Conservation (phyloP, 2,329 filamentous ascomycete species). For the Arthrobotrys entomopaga region DNA sequence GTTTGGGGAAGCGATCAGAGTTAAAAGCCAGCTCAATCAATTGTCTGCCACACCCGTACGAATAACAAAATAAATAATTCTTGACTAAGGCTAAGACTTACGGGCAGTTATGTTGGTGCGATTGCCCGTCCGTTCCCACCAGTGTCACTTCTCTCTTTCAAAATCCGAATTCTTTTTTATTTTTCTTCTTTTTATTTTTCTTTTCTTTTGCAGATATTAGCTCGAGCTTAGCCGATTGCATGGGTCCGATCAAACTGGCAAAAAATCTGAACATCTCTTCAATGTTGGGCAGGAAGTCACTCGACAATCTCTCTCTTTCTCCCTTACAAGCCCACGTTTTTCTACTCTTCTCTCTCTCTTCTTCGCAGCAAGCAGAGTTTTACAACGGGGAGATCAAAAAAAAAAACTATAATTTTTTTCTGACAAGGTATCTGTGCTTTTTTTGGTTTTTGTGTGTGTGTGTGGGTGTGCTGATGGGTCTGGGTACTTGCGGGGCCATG, state of each 20-base stretch:
- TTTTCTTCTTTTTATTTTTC: constrained; percentile 34
- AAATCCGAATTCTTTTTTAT: background rate
- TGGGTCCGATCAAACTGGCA: constrained; percentile 38
- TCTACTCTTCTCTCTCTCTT: constrained; percentile 15
- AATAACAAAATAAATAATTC: background rate
- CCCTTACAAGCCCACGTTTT: background rate
- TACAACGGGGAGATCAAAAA: constrained; percentile 26
- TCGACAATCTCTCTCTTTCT: constrained; percentile 47
- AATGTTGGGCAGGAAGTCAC: constrained; percentile 51
- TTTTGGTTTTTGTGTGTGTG: constrained; percentile 41
- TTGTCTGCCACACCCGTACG: constrained; percentile 4
- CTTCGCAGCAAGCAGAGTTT: background rate
- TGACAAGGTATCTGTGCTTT: constrained; percentile 40
- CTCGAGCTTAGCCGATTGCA: constrained; percentile 26
- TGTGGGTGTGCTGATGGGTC: constrained; percentile 27
- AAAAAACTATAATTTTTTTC: constrained; percentile 36
- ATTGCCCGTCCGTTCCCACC: background rate
- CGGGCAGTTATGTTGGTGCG: background rate
- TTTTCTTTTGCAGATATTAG: constrained; percentile 30
- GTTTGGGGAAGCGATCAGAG: constrained; percentile 40
- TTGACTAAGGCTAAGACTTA: background rate
- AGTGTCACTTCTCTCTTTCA: too few relatives aligned
- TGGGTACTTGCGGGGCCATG: constrained; percentile 33
- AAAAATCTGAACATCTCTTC: constrained; percentile 28
- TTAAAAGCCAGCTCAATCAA: constrained; percentile 44